Evolutionary conservation across 768 basidiomycete species (phyloP), one percentile per base, ranked within the genome.

Genomic region (Psilocybe tampanensis): DNA sequence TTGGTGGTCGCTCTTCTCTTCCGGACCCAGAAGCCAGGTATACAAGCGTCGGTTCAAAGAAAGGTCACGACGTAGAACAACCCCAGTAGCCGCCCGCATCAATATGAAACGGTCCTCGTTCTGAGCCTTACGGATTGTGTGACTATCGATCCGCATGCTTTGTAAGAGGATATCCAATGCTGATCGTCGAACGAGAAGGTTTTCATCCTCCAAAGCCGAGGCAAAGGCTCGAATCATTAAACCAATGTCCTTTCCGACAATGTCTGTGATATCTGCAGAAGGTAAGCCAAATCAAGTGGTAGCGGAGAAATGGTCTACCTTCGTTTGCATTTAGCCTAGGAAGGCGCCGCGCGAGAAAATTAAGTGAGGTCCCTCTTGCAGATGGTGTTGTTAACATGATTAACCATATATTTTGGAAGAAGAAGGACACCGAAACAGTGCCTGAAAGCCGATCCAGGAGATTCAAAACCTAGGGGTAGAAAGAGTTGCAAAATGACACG

Each of bases 321-420:
- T 92, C 90, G 51, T 88, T 82, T 1, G 82, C 76, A 61, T 85
- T 80, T 43, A 90, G 68, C 32, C 77, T 83, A 5, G 94, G 92
- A 60, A 98, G 70, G 19, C 94, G 82, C 24, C 92, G 85, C 7
- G 88, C 80, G 17, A 99, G 84, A 69, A 94, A 94, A 69, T 92
- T 95, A 24, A 98, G 76, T 0, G 95, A 86, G 0, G 94, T 89
- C 24, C 91, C 89, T 41, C 97, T 86, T 17, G 90, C 88, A 21
- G 88, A 81, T 0, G 95, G 89, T 12, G 91, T 88, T 0, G 95
- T 97, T 52, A 98, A 78, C 84, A 98, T 91, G 47, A 92, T 83
- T 29, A 98, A 80, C 91, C 95, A 98, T 33, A 98, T 79, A 60
- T 95, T 98, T 71, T 98, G 95, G 67, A 96, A 84, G 78, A 98